These are phyloP conservation scores for Phytophthora multivora DNA, from an alignment of 352 stramenopile genomes.

Conservation along the genomic window DNA sequence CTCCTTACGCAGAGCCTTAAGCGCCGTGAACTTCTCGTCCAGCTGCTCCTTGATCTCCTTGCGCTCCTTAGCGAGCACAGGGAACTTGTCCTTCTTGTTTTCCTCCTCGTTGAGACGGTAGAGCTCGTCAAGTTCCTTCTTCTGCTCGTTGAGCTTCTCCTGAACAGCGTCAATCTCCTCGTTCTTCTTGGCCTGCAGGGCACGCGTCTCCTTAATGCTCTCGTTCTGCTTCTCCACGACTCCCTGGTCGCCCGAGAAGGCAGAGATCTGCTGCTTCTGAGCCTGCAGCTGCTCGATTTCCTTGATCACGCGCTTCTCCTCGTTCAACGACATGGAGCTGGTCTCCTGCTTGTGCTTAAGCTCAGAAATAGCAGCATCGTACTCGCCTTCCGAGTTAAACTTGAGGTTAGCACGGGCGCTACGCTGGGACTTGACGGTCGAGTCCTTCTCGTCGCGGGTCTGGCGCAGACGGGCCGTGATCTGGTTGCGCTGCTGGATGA, in stretches of 20 bases:
- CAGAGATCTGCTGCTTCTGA: conserved; percentile 90
- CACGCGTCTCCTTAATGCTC: conserved; percentile 76
- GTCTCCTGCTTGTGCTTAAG: conserved; percentile 94
- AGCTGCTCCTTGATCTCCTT: conserved; percentile 93
- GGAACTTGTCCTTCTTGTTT: conserved; percentile 87
- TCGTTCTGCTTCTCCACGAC: conserved; percentile 84
- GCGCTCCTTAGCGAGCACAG: conserved; percentile 81
- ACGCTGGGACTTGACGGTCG: conserved; percentile 72
- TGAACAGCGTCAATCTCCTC: conserved; percentile 94
- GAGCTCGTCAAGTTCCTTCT: conserved; percentile 89
- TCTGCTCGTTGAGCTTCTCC: conserved; percentile 91
- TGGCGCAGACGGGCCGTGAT: conserved; percentile 83
- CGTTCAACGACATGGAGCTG: conserved; percentile 94
- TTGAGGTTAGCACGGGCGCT: conserved; percentile 74
- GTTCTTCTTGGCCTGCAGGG: conserved; percentile 90
- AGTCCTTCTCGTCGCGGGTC: conserved; percentile 84
- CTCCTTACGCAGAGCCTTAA: conserved; percentile 88
- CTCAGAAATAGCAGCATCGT: conserved; percentile 90
- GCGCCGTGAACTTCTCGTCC: conserved; percentile 85
- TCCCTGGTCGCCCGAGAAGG: conserved; percentile 82
- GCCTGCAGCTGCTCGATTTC: conserved; percentile 93
- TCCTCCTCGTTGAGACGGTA: conserved; percentile 90
- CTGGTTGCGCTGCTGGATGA: conserved; percentile 86
- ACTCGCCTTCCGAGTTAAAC: conserved; percentile 90
- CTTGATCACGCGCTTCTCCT: conserved; percentile 98